Percentiles rank a stretch among this genome's conserved stretches.
Conservation (phyloP, 345 rosid species). For the Kandelia obovata region DNA sequence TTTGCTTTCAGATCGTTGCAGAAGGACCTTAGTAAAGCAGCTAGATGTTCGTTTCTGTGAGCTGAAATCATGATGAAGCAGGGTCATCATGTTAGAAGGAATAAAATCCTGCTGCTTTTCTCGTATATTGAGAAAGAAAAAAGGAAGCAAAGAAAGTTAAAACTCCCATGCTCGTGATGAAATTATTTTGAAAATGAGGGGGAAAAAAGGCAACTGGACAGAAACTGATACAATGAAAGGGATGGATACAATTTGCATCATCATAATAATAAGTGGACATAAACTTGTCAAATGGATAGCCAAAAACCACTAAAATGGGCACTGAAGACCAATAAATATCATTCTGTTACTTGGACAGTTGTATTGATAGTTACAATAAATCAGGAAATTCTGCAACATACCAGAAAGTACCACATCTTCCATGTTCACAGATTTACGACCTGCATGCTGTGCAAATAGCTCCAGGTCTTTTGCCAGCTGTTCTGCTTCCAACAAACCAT, state of each 20-base stretch:
- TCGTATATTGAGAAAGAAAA: too few relatives aligned
- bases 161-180: too few relatives aligned
- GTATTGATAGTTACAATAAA: too few relatives aligned
- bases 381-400: slow-evolving; percentile 21
- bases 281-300: background rate
- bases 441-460: slow-evolving; percentile 84
- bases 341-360: too few relatives aligned
- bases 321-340: too few relatives aligned
- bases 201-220: background rate
- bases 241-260: background rate
- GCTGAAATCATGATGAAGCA: slow-evolving; percentile 42
- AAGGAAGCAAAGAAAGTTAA: too few relatives aligned
- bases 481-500: slow-evolving; percentile 43
- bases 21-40: slow-evolving; percentile 55
- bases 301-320: background rate
- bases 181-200: background rate
- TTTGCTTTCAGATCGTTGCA: slow-evolving; percentile 60
- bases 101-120: too few relatives aligned
- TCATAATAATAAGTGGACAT: background rate
- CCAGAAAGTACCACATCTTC: slow-evolving; percentile 85
- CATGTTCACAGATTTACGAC: slow-evolving; percentile 77
- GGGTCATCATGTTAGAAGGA: too few relatives aligned
- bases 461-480: slow-evolving; percentile 74
- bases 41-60: slow-evolving; percentile 73
- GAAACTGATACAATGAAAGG: too few relatives aligned